These are phyloP conservation scores for Hemisphaericaspora xylofermentans DNA, from an alignment of 1,139 yeast species.

Conservation along the genomic window DNA sequence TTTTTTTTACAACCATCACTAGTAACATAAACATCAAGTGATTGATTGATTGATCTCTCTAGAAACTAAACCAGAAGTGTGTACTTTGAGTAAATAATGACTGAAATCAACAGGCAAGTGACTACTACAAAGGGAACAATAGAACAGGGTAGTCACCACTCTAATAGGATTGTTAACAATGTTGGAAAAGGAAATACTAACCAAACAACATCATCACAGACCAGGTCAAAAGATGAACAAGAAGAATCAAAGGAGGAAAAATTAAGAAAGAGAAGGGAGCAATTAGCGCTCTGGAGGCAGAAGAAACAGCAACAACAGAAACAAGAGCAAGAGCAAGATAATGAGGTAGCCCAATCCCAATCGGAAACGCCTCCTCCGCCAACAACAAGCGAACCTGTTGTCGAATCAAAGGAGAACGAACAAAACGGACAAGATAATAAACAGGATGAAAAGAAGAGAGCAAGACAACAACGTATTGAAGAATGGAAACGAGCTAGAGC, in stretches of 20 bases:
- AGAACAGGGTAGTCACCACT: conserved; percentile 3
- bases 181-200: conserved; percentile 10
- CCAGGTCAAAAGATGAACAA: no score
- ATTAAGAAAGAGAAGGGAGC: conserved; percentile 36
- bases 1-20: no score
- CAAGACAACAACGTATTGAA: conserved; percentile 34
- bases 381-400: no score
- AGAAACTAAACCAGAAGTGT: no score
- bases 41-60: no score
- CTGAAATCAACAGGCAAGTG: conserved; percentile 3
- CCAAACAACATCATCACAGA: conserved; percentile 11
- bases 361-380: background rate
- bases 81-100: no score
- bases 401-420: background rate
- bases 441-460: conserved; percentile 18
- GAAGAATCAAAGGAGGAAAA: conserved; percentile 33
- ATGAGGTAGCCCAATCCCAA: conserved; percentile 3
- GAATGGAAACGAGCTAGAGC: conserved; percentile 39
- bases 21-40: no score
- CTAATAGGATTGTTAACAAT: background rate
- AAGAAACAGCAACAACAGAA: conserved; percentile 28
- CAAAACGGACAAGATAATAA: conserved; percentile 9
- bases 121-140: background rate
- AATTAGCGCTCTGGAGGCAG: conserved; percentile 41
- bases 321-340: conserved; percentile 16